Conservation (phyloP, 1,139 yeast species). For the Taiozyma sp. region DNA sequence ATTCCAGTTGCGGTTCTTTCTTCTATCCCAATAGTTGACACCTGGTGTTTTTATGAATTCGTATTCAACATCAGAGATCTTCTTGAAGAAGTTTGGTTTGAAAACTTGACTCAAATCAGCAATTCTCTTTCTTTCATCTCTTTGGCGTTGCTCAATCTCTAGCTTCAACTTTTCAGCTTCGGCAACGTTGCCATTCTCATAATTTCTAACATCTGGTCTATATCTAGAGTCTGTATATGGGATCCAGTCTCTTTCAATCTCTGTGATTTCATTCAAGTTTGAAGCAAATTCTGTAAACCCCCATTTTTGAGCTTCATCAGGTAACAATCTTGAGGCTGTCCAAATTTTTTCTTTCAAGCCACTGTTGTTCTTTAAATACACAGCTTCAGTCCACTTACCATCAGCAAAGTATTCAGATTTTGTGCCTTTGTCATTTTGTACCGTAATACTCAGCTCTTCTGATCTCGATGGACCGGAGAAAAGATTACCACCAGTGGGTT, state of each 20-base stretch:
- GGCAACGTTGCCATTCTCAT: slow-evolving; percentile 66
- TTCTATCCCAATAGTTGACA: slow-evolving; percentile 72
- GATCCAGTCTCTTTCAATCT: slow-evolving; percentile 54
- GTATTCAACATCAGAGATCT: slow-evolving; percentile 50
- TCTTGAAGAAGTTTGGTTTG: slow-evolving; percentile 61
- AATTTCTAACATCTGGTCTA: slow-evolving; percentile 77
- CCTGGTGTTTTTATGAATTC: slow-evolving; percentile 47
- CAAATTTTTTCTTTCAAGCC: slow-evolving; percentile 39
- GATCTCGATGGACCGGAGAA: slow-evolving; percentile 88
- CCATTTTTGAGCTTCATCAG: slow-evolving; percentile 56
- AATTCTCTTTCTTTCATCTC: slow-evolving; percentile 63
- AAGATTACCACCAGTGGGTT: slow-evolving; percentile 46
- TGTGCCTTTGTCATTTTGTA: slow-evolving; percentile 34
- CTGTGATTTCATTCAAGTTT: slow-evolving; percentile 72
- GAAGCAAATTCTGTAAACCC: slow-evolving; percentile 88
- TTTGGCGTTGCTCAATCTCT: slow-evolving; percentile 72
- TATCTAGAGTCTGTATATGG: slow-evolving; percentile 89
- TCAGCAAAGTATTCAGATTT: slow-evolving; percentile 28
- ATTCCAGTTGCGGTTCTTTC: slow-evolving; percentile 57
- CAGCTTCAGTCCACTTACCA: slow-evolving; percentile 77
- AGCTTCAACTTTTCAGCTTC: slow-evolving; percentile 68
- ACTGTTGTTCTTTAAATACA: slow-evolving; percentile 37
- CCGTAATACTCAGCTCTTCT: slow-evolving; percentile 65
- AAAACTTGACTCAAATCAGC: slow-evolving; percentile 43
- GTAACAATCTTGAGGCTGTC: slow-evolving; percentile 63